phyloP scores from a whole-genome alignment of 192 early-diverging fungal species.

The Backusella sp. region DNA sequence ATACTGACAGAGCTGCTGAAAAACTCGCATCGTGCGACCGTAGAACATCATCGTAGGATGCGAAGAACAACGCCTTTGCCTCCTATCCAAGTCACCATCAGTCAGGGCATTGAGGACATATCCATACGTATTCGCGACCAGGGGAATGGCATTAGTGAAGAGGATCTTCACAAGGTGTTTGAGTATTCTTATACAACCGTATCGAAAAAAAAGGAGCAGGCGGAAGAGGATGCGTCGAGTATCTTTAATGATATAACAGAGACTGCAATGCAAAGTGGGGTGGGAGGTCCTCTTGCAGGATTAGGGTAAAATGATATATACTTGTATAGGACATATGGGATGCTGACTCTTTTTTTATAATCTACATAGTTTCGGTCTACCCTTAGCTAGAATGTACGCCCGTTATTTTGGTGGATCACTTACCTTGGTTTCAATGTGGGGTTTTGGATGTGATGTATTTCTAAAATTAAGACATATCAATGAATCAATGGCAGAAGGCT shows the following conservation, averaged over 20 bases:
- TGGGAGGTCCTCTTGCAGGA: slow-evolving; percentile 91
- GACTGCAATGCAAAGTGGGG: slow-evolving; percentile 80
- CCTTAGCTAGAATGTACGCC: slow-evolving; percentile 85
- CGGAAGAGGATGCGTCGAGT: slow-evolving; percentile 34
- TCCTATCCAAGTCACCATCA: slow-evolving; percentile 86
- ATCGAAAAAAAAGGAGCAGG: slow-evolving; percentile 59
- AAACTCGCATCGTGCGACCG: slow-evolving; percentile 87
- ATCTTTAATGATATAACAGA: slow-evolving; percentile 77
- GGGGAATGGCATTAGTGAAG: slow-evolving; percentile 83
- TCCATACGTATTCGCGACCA: slow-evolving; percentile 87
- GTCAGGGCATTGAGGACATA: slow-evolving; percentile 73
- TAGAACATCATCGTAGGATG: slow-evolving; percentile 58
- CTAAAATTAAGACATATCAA: slow-evolving; percentile 87
- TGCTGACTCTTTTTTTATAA: not conserved
- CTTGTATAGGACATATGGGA: not conserved
- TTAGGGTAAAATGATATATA: slow-evolving; percentile 42
- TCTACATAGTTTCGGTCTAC: slow-evolving; percentile 59
- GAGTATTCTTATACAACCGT: slow-evolving; percentile 97
- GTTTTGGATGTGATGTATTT: slow-evolving; percentile 91
- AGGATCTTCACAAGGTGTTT: slow-evolving; percentile 78
- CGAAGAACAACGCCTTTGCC: slow-evolving; percentile 48
- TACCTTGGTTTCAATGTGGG: slow-evolving; percentile 77
- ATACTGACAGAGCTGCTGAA: slow-evolving; percentile 90
- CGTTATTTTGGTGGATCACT: slow-evolving; percentile 93
- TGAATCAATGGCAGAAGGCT: slow-evolving; percentile 46